A percentile compares a stretch with the other conserved stretches of the same genome.
Evolutionary conservation across 306 rosid genomes (phyloP).

Genomic region (Cucurbita argyrosperma): DNA sequence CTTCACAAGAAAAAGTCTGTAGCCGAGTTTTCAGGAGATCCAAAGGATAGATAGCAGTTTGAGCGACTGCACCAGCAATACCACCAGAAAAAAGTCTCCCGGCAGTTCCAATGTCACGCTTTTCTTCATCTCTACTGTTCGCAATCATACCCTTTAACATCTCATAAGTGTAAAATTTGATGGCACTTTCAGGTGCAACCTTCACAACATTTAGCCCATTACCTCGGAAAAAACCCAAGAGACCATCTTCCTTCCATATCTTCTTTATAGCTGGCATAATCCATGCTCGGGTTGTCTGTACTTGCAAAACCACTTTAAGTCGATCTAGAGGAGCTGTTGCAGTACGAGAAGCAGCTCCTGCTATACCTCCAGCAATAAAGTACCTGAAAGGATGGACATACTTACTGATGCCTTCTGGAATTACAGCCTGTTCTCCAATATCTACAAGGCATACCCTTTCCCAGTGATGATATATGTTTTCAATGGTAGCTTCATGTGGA

Average conservation of each 20-base stretch:
- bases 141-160: constrained; percentile 46
- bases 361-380: constrained; percentile 88
- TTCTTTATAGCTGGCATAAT: constrained; percentile 56
- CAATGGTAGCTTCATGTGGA: constrained; percentile 93
- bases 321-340: constrained; percentile 94
- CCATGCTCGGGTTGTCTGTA: constrained; percentile 47
- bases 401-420: constrained; percentile 78
- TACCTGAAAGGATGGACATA: constrained; percentile 73
- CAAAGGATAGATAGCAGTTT: constrained; percentile 76
- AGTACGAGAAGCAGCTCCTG: constrained; percentile 92
- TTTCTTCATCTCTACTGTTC: constrained; percentile 24
- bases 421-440: constrained; percentile 82
- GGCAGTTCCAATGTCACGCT: constrained; percentile 41
- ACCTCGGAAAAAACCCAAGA: constrained; percentile 80
- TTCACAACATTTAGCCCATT: constrained; percentile 84
- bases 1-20: constrained; percentile 44
- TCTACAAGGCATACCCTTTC: constrained; percentile 90
- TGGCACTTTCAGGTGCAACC: constrained; percentile 96
- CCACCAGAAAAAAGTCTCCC: constrained; percentile 83
- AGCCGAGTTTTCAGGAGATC: constrained; percentile 87
- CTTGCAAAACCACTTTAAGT: constrained; percentile 76
- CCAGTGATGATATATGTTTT: constrained; percentile 88
- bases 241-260: constrained; percentile 63
- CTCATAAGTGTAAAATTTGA: constrained; percentile 72
- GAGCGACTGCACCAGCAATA: constrained; percentile 84